These are phyloP conservation scores for Colletotrichum noveboracense DNA, from an alignment of 2,329 filamentous ascomycete species.

Conservation along the genomic window DNA sequence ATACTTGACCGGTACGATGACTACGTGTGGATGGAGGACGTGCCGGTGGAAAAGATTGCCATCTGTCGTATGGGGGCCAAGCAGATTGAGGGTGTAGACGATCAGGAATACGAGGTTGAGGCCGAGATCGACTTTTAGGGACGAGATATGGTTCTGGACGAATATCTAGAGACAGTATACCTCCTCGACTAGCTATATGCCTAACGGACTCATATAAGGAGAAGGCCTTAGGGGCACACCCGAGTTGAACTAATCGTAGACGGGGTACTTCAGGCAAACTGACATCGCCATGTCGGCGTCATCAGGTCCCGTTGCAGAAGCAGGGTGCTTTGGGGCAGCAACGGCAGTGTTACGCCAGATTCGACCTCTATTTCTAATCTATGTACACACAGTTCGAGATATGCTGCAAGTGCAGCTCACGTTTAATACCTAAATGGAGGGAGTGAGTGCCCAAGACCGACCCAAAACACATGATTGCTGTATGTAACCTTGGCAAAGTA, in stretches of 20 bases:
- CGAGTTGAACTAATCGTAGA: neutral
- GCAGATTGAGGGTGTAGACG: slow-evolving; percentile 59
- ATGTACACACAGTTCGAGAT: neutral
- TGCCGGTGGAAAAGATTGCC: slow-evolving; percentile 72
- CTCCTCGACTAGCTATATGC: neutral
- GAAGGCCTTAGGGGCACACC: neutral
- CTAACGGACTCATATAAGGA: neutral
- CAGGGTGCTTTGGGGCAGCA: neutral
- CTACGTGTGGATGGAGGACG: slow-evolving; percentile 72
- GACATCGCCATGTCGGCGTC: neutral
- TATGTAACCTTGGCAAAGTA: neutral
- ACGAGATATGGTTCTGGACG: neutral
- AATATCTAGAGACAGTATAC: neutral
- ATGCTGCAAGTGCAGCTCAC: neutral
- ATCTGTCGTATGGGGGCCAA: slow-evolving; percentile 91
- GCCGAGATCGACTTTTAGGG: slow-evolving; percentile 50
- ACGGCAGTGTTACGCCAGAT: neutral
- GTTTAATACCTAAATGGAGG: neutral
- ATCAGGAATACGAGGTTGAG: slow-evolving; percentile 59
- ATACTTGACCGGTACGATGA: slow-evolving; percentile 66
- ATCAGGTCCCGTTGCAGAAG: neutral
- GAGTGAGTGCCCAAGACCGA: neutral
- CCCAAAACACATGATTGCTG: neutral
- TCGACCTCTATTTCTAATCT: neutral
- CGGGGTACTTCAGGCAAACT: neutral